These are phyloP conservation scores for Ceratobasidium sp. DNA, from an alignment of 1,284 basidiomycete genomes.

Conservation along the genomic window DNA sequence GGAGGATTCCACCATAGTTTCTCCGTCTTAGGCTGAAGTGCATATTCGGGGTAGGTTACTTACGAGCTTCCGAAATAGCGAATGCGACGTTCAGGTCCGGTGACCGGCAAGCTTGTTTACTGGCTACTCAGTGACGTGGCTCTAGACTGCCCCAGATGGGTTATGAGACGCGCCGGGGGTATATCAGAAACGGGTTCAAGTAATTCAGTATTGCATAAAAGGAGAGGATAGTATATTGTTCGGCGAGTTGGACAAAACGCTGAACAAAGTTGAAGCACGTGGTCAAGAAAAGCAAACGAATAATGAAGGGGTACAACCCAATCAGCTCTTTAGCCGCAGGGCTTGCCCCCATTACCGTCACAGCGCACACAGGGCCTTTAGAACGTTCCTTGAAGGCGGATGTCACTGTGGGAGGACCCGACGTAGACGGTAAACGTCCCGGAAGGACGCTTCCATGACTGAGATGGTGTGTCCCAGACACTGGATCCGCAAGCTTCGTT, in stretches of 20 bases:
- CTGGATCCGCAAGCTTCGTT: not conserved
- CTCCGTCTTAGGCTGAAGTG: conserved; percentile 5
- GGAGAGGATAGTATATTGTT: not conserved
- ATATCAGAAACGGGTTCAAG: not conserved
- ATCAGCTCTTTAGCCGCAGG: too few relatives aligned
- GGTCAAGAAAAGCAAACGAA: not conserved
- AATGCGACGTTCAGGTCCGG: too few relatives aligned
- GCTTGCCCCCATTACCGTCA: not conserved
- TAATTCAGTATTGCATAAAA: conserved; percentile 6
- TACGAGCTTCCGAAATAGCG: too few relatives aligned
- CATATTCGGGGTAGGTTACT: too few relatives aligned
- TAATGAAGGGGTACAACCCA: not conserved
- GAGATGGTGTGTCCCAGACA: conserved; percentile 44
- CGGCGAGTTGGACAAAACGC: not conserved
- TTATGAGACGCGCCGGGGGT: not conserved
- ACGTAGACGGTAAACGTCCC: conserved; percentile 45
- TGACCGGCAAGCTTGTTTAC: too few relatives aligned
- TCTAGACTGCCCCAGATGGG: not conserved
- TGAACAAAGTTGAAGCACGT: not conserved
- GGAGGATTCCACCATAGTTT: conserved; percentile 21
- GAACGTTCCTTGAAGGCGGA: conserved; percentile 43
- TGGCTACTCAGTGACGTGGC: not conserved
- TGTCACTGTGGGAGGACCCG: conserved; percentile 40
- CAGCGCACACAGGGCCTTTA: not conserved
- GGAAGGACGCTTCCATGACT: conserved; percentile 42